Evolutionary conservation across 164 flowering plant genomes (phyloP).

Genomic region (Stephania japonica): DNA sequence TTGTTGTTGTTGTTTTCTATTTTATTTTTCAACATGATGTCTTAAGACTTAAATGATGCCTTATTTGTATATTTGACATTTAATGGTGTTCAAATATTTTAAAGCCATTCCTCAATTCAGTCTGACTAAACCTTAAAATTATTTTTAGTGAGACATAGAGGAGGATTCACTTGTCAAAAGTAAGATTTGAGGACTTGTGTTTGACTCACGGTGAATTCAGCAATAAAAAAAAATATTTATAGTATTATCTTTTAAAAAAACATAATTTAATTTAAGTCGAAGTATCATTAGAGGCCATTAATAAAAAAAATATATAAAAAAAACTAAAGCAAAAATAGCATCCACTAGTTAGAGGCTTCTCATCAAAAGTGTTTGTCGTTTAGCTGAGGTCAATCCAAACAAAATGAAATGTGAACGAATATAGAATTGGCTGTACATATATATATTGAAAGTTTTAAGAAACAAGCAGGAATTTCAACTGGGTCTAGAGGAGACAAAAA

Average conservation of each 20-base stretch:
- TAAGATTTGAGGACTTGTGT: no score
- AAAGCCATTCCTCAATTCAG: no score
- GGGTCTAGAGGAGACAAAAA: not conserved
- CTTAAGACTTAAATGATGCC: no score
- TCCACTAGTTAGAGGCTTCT: not conserved
- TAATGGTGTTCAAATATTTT: no score
- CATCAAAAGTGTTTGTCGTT: not conserved
- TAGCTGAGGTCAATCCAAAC: not conserved
- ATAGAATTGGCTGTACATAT: not conserved
- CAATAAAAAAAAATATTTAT: no score
- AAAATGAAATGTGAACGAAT: not conserved
- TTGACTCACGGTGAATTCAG: no score
- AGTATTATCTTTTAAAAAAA: not conserved
- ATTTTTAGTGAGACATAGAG: no score
- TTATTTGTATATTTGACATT: no score
- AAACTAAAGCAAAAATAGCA: not conserved
- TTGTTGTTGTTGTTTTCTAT: no score
- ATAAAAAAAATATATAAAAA: not conserved
- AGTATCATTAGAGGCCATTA: not conserved
- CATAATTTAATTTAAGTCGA: not conserved
- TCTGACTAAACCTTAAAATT: no score
- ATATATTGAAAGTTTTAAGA: not conserved
- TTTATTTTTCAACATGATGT: no score
- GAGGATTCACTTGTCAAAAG: no score
- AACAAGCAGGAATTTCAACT: not conserved